Evolutionary conservation across 2,329 filamentous ascomycete species (phyloP).

Genomic region (Fusarium pseudocircinatum): DNA sequence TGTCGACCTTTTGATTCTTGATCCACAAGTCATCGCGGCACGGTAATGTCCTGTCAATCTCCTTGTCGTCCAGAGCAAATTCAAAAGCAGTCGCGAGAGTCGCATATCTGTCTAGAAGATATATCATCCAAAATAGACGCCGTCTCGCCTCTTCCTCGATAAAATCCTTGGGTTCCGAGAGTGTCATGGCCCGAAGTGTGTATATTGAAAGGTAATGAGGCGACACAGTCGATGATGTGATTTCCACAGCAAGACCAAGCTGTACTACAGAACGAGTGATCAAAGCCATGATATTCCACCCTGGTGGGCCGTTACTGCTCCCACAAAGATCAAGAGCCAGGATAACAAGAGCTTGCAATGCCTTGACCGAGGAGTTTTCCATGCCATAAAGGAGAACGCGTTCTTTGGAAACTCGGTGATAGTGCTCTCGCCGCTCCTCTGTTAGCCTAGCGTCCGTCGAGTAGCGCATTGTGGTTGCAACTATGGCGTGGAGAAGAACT

Average conservation of each 20-base stretch:
- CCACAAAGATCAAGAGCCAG: conserved; percentile 86
- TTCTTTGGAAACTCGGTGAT: conserved; percentile 84
- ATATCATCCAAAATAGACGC: conserved; percentile 93
- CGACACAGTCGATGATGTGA: conserved; percentile 79
- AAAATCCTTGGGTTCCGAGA: conserved; percentile 85
- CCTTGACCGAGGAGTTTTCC: conserved; percentile 89
- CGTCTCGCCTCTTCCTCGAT: conserved; percentile 89
- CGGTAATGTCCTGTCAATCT: conserved; percentile 86
- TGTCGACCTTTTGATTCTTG: conserved; percentile 85
- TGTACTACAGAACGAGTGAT: conserved; percentile 91
- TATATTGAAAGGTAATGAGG: conserved; percentile 88
- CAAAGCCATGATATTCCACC: conserved; percentile 90
- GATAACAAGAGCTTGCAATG: conserved; percentile 87
- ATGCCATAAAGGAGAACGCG: conserved; percentile 88
- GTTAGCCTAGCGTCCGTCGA: conserved; percentile 81
- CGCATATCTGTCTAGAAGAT: conserved; percentile 87
- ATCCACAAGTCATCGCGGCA: conserved; percentile 89
- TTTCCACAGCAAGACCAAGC: conserved; percentile 84
- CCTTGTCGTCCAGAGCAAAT: conserved; percentile 87
- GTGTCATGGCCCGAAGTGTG: conserved; percentile 83
- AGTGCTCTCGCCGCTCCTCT: conserved; percentile 75
- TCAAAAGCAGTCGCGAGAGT: conserved; percentile 93
- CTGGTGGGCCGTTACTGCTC: conserved; percentile 87
- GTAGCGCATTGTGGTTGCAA: conserved; percentile 86
- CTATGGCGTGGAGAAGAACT: conserved; percentile 86